These are phyloP conservation scores for Colletotrichum liriopes DNA, from an alignment of 2,329 filamentous ascomycete species.

Conservation along the genomic window DNA sequence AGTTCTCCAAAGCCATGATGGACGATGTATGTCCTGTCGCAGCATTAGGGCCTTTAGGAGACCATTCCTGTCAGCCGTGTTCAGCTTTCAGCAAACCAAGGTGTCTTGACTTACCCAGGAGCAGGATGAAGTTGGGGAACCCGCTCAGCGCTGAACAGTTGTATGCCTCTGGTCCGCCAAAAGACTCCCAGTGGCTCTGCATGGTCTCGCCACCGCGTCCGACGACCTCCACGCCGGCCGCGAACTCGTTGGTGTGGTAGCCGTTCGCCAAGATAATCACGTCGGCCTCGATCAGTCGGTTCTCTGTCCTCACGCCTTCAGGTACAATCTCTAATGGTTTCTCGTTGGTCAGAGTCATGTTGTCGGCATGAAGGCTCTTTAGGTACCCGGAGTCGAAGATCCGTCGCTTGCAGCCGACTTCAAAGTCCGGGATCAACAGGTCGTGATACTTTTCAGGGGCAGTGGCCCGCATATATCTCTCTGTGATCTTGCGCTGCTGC, in stretches of 20 bases:
- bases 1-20: constrained; percentile 73
- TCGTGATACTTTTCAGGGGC: constrained; percentile 74
- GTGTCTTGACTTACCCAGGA: constrained; percentile 58
- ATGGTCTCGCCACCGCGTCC: constrained; percentile 67
- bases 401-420: constrained; percentile 75
- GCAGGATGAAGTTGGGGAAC: constrained; percentile 77
- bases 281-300: constrained; percentile 66
- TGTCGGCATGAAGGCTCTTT: constrained; percentile 64
- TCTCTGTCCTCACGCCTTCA: constrained; percentile 53
- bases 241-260: constrained; percentile 69
- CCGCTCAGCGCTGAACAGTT: constrained; percentile 71
- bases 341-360: constrained; percentile 63
- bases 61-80: neutral
- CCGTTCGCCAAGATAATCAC: constrained; percentile 75
- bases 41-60: constrained; percentile 67
- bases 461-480: constrained; percentile 58
- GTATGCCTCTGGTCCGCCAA: constrained; percentile 74
- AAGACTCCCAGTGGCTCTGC: constrained; percentile 69
- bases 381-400: constrained; percentile 73
- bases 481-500: constrained; percentile 55
- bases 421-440: constrained; percentile 73
- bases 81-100: too few species aligned
- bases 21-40: constrained; percentile 74
- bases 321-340: constrained; percentile 64
- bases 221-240: constrained; percentile 67